Evolutionary conservation across 2,329 filamentous ascomycete species (phyloP).

Genomic region (Polytolypa hystricis): DNA sequence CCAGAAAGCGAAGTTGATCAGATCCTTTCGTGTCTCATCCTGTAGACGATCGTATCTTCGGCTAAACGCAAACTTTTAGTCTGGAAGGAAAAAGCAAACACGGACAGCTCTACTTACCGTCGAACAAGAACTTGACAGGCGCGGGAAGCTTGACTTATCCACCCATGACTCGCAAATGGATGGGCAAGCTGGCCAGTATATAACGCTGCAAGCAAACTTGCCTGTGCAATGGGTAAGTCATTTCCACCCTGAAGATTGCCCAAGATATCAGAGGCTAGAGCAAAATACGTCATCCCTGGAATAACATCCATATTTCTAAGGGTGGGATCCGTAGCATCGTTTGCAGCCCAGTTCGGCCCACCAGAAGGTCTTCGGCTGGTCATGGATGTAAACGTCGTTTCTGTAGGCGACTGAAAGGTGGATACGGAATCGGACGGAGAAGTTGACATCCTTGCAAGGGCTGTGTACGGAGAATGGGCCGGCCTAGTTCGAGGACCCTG

Average conservation of each 20-base stretch:
- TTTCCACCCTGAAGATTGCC: slow-evolving; percentile 69
- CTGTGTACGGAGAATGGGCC: slow-evolving; percentile 12
- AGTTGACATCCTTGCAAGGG: slow-evolving; percentile 7
- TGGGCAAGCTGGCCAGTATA: slow-evolving; percentile 83
- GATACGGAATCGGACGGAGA: neutral
- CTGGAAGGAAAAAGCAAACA: neutral
- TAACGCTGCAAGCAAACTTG: slow-evolving; percentile 70
- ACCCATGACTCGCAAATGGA: slow-evolving; percentile 72
- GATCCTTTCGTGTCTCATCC: slow-evolving; percentile 40
- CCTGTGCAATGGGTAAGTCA: slow-evolving; percentile 74
- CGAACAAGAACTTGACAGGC: slow-evolving; percentile 62
- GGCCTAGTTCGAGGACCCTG: slow-evolving; percentile 20
- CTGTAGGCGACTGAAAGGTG: neutral
- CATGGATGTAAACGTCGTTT: neutral
- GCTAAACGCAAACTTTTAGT: slow-evolving; percentile 12
- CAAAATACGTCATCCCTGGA: slow-evolving; percentile 83
- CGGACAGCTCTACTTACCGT: slow-evolving; percentile 43
- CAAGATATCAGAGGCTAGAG: slow-evolving; percentile 73
- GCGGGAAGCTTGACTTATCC: slow-evolving; percentile 51
- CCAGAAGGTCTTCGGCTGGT: slow-evolving; percentile 8
- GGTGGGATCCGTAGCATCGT: slow-evolving; percentile 14
- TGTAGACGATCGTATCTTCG: slow-evolving; percentile 25
- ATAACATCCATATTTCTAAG: slow-evolving; percentile 68
- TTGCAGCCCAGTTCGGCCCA: slow-evolving; percentile 10
- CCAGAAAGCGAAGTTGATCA: slow-evolving; percentile 73